phyloP scores from a whole-genome alignment of 441 rosid species.

The Mallotus japonicus region DNA sequence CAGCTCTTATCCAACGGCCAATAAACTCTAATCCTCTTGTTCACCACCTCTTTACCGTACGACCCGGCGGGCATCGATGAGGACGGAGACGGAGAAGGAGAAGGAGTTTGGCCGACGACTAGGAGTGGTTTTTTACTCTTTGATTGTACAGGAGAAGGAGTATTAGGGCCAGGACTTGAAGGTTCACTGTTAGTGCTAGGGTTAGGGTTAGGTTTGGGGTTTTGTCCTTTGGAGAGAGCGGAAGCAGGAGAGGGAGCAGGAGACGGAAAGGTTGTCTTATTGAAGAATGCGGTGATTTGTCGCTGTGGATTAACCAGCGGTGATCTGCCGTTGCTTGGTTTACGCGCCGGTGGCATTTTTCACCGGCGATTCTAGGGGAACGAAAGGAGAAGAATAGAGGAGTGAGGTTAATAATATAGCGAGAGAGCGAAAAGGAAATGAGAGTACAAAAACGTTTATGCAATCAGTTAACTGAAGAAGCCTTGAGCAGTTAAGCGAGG shows the following conservation, averaged over 20 bases:
- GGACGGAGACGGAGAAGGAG: conserved; percentile 38
- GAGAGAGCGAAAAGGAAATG: not conserved
- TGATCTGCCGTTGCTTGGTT: conserved; percentile 71
- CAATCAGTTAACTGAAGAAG: not conserved
- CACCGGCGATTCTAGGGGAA: not conserved
- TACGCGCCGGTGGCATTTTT: conserved; percentile 69
- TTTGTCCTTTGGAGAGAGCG: conserved; percentile 24
- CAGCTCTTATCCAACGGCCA: conserved; percentile 95
- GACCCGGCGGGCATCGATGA: conserved; percentile 21
- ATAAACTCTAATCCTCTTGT: conserved; percentile 68
- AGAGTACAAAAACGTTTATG: not conserved
- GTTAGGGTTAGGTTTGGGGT: conserved; percentile 38
- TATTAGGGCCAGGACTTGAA: conserved; percentile 51
- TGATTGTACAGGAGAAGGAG: conserved; percentile 68
- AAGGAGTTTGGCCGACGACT: conserved; percentile 55
- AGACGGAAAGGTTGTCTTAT: conserved; percentile 39
- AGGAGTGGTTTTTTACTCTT: conserved; percentile 59
- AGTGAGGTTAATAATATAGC: not conserved
- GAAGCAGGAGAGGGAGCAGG: conserved; percentile 37
- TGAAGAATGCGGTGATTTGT: conserved; percentile 72
- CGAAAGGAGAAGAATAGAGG: not conserved
- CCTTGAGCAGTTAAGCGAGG: too few species aligned
- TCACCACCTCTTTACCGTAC: conserved; percentile 62
- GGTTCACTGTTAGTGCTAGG: conserved; percentile 29
- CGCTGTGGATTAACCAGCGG: conserved; percentile 79